These are phyloP conservation scores for Eimeria zaria DNA, from an alignment of 169 alveolate species.

Conservation along the genomic window DNA sequence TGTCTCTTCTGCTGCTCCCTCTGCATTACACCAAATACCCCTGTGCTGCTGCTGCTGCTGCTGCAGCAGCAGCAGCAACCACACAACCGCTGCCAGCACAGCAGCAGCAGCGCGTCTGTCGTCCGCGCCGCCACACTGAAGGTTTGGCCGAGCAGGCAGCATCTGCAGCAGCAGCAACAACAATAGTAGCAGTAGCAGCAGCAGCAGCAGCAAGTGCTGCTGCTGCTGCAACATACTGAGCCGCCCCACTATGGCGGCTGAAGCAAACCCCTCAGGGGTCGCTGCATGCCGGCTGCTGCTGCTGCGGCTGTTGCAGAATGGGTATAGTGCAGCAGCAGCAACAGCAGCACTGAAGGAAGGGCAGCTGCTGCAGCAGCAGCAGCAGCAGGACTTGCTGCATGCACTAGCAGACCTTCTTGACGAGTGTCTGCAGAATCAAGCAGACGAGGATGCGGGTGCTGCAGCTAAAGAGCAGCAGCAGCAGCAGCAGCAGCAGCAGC, in stretches of 20 bases:
- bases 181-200: neutral
- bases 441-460: neutral
- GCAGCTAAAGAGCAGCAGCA: slow-evolving; percentile 62
- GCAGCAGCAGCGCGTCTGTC: slow-evolving; percentile 22
- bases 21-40: no score
- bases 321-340: slow-evolving; percentile 30
- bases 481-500: slow-evolving; percentile 5
- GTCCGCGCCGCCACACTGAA: neutral
- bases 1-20: no score
- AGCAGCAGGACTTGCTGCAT: slow-evolving; percentile 28
- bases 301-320: slow-evolving; percentile 54
- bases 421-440: slow-evolving; percentile 13
- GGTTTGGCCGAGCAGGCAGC: no score
- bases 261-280: slow-evolving; percentile 31
- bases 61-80: neutral
- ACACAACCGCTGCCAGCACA: slow-evolving; percentile 13
- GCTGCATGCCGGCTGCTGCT: slow-evolving; percentile 55
- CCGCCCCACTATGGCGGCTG: neutral
- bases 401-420: slow-evolving; percentile 18
- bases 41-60: neutral
- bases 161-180: neutral
- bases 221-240: neutral
- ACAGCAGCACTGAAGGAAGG: slow-evolving; percentile 49
- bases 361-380: slow-evolving; percentile 36
- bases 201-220: slow-evolving; percentile 31